Evolutionary conservation across 768 basidiomycete species (phyloP), one percentile per base, ranked within the genome.

Genomic region (Mycena floridula): DNA sequence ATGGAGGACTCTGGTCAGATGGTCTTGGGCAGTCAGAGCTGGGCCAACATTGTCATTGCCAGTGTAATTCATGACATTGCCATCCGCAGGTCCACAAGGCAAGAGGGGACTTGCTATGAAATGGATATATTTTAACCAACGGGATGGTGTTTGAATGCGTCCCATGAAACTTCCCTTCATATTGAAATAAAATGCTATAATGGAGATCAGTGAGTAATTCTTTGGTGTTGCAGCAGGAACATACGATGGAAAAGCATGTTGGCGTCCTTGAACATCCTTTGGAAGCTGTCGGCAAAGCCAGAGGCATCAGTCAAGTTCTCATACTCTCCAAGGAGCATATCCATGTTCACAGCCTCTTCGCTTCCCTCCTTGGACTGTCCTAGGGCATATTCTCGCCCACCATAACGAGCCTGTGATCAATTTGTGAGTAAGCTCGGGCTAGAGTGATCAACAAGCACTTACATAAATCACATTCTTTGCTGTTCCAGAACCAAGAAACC

Each of bases 111-210:
- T 60, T 9, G 60, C 60, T 11, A 63, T 36, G 36, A 63, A 63
- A 18, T 47, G 27, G 5, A 5, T n/a, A 40, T 50, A 47, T 38
- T 51, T 50, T 15, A 61, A 28, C 22, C 11, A 39, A 9, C 30
- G 40, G 36, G 44, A 37, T 11, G 45, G 25, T 1, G 51, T 47
- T 13, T 45, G 12, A 16, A 59, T 24, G 18, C 47, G 28, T 13
- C 60, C 58, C 24, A 59, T 35, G 38, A 62, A 45, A 13, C 57
- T 47, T 4, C 39, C 44, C 20, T 50, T 42, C 23, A 54, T 57
- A 39, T 62, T 59, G 46, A 62, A 62, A 28, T 58, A 56, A 47
- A 62, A 63, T n/a, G 46, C 61, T 60, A 42, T 21, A 25, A 15
- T 39, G 42, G n/a, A n/a, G n/a, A n/a, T n/a, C n/a, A n/a, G n/a